These are phyloP conservation scores for Leucocoprinus leucothites DNA, from an alignment of 768 basidiomycete genomes.

Conservation along the genomic window DNA sequence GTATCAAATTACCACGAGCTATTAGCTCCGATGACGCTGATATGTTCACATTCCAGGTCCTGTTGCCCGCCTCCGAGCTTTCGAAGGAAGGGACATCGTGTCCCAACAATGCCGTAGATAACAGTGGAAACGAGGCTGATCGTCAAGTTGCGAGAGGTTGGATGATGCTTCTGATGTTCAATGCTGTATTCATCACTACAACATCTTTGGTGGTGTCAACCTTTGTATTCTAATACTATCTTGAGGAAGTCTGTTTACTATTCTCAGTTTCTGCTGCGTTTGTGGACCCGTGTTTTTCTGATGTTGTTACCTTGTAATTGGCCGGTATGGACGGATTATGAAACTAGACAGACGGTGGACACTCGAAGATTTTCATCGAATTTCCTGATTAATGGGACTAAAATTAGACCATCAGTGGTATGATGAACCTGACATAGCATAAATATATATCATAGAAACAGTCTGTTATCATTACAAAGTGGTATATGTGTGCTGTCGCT, in stretches of 20 bases:
- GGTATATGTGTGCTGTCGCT: not conserved
- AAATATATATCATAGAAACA: slow-evolving; percentile 2
- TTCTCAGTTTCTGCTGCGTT: no score
- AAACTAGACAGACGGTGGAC: not conserved
- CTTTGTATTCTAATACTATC: not conserved
- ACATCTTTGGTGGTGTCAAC: not conserved
- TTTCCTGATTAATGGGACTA: not conserved
- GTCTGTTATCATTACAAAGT: slow-evolving; percentile 4
- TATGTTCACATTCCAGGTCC: not conserved
- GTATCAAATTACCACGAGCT: not conserved
- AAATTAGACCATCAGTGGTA: not conserved
- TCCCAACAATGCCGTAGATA: not conserved
- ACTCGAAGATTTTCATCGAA: not conserved
- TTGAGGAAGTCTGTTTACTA: not conserved
- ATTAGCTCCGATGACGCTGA: not conserved
- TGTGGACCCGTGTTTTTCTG: no score
- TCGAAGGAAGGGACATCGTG: not conserved
- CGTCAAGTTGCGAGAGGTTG: not conserved
- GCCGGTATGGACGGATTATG: no score
- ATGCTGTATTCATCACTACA: not conserved
- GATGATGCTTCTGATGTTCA: not conserved
- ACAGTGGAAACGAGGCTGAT: not conserved
- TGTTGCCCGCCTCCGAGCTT: slow-evolving; percentile 1
- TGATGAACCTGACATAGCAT: not conserved
- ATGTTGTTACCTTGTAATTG: no score